Evolutionary conservation across 2,329 filamentous ascomycete species (phyloP), one percentile per base, ranked within the genome.

Genomic region (Colletotrichum sp.): DNA sequence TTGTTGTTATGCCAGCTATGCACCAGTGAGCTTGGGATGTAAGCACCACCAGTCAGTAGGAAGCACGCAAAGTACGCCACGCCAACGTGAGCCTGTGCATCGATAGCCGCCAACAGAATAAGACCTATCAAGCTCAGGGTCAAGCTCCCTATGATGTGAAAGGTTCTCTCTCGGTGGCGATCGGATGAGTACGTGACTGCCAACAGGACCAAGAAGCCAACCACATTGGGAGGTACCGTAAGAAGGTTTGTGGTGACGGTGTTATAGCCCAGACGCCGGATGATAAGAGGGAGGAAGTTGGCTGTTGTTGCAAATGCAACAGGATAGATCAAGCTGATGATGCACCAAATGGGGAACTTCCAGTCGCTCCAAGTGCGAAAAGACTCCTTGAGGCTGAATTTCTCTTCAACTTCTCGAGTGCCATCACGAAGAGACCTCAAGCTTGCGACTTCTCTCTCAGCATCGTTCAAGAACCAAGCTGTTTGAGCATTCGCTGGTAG

Each of bases 21-120:
- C 28, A 87, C 85, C 9, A 88, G 80, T 84, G 88, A 88, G 89
- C 2, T 84, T 84, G 75, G 89, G 85, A 6, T 89, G 84, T n/a
- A 90, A 80, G 68, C 85, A 86, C 6, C 84, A 85, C 0, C 87
- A 85, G 86, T 85, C 68, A 90, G 81, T 5, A 90, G 80, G 72
- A 90, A 90, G 74, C 85, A 87, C 0, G 88, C 87, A 76, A 90
- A 90, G 71, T 90, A 90, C 3, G 87, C 86, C 0, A 88, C 83
- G 0, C 80, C 86, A 65, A 86, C 85, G 76, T 88, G 80, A 5
- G 59, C 66, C 22, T 32, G 13, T 6, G 67, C 71, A 1, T 80
- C 55, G 2, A 86, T 74, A 1, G 86, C 85, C 2, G 90, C 79
- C 3, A 90, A 83, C 25, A 90, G 77, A 9, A 88, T 84, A 72